A percentile compares a stretch with the other conserved stretches of the same genome.
Evolutionary conservation across 2,329 filamentous ascomycete species (phyloP).

Genomic region (Coniella lustricola): DNA sequence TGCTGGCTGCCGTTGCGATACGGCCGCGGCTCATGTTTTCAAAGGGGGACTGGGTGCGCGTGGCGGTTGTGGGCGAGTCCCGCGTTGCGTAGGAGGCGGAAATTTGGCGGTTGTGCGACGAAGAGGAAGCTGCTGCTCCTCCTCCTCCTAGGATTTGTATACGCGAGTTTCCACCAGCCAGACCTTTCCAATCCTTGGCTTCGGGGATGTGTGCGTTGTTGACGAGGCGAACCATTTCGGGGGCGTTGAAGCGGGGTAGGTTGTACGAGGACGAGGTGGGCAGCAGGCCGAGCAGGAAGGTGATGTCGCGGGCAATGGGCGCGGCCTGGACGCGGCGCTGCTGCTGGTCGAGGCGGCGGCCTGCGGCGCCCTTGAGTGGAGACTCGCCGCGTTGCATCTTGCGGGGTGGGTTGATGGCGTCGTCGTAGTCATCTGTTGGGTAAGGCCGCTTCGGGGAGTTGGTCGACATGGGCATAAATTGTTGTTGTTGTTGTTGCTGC

Average conservation of each 20-base stretch:
- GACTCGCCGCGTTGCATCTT: slow-evolving; percentile 87
- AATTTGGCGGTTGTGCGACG: slow-evolving; percentile 19
- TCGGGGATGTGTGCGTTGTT: slow-evolving; percentile 60
- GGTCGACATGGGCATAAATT: slow-evolving; percentile 35
- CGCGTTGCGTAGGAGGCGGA: slow-evolving; percentile 15
- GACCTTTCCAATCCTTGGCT: slow-evolving; percentile 46
- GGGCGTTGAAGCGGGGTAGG: slow-evolving; percentile 60
- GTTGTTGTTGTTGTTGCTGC: slow-evolving; percentile 34
- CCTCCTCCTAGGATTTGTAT: slow-evolving; percentile 22
- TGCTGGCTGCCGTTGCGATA: slow-evolving; percentile 31
- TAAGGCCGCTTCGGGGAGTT: slow-evolving; percentile 58
- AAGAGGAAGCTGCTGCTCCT: slow-evolving; percentile 11
- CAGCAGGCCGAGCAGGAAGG: slow-evolving; percentile 63
- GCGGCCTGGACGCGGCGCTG: slow-evolving; percentile 55
- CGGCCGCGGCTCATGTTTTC: slow-evolving; percentile 28
- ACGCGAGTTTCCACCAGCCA: slow-evolving; percentile 21
- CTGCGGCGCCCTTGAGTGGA: slow-evolving; percentile 84
- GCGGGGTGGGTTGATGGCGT: slow-evolving; percentile 61
- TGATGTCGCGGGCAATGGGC: slow-evolving; percentile 65
- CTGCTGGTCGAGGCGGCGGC: slow-evolving; percentile 75
- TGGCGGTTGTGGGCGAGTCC: slow-evolving; percentile 19
- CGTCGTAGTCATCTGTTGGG: slow-evolving; percentile 64
- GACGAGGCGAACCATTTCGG: slow-evolving; percentile 67
- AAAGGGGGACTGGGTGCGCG: slow-evolving; percentile 42
- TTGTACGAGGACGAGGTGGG: slow-evolving; percentile 68